Evolutionary conservation across 306 rosid species (phyloP).

Genomic region (Medicago lupulina): DNA sequence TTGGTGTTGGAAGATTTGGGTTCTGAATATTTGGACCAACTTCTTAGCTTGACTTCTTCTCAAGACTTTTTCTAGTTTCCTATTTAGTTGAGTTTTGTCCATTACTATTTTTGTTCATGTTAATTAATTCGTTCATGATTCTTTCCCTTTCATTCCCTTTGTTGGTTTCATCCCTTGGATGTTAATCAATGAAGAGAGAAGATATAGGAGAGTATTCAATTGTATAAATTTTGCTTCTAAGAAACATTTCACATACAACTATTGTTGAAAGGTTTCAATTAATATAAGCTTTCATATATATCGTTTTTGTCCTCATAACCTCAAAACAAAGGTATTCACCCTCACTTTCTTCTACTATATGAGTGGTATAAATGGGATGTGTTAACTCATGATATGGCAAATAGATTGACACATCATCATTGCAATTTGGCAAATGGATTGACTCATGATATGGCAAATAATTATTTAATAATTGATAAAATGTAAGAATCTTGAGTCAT

Average conservation of each 20-base stretch:
- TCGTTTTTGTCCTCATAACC: neutral
- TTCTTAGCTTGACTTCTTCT: slow-evolving; percentile 48
- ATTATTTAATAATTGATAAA: no score
- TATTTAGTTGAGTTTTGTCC: slow-evolving; percentile 11
- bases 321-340: neutral
- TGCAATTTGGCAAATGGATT: no score
- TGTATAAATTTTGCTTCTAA: slow-evolving; percentile 13
- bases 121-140: slow-evolving; percentile 36
- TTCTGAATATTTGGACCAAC: slow-evolving; percentile 76
- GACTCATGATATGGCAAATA: no score
- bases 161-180: slow-evolving; percentile 1
- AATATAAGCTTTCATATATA: neutral
- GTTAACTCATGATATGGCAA: no score
- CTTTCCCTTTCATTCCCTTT: slow-evolving; percentile 31
- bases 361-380: no score
- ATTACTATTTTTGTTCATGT: slow-evolving; percentile 13
- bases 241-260: neutral
- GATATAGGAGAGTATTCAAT: slow-evolving; percentile 10
- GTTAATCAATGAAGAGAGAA: neutral
- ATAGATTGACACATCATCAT: no score
- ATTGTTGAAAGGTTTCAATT: neutral
- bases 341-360: neutral
- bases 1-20: slow-evolving; percentile 82
- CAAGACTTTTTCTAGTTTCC: neutral
- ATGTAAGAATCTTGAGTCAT: no score